phyloP scores from a whole-genome alignment of 2,329 filamentous ascomycete genomes.

The Alternaria metachromatica region DNA sequence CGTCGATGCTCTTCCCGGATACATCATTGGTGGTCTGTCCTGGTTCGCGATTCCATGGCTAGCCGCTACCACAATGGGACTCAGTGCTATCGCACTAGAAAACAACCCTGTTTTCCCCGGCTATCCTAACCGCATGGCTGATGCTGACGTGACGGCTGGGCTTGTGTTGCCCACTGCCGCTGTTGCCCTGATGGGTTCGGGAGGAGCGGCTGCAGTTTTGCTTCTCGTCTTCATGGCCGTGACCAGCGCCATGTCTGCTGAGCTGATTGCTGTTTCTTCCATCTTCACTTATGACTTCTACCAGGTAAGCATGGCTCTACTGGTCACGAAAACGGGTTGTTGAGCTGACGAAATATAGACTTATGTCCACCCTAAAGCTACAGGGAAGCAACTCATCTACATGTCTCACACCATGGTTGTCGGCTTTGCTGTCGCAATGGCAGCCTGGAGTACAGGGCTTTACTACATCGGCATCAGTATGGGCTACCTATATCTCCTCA shows the following conservation, averaged over 20 bases:
- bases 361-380: slow-evolving; percentile 80
- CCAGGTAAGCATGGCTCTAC: slow-evolving; percentile 59
- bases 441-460: slow-evolving; percentile 77
- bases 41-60: slow-evolving; percentile 97
- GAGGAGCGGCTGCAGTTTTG: slow-evolving; percentile 78
- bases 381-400: slow-evolving; percentile 77
- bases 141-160: slow-evolving; percentile 79
- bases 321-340: accelerated
- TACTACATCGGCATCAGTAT: slow-evolving; percentile 72
- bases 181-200: slow-evolving; percentile 80
- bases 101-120: slow-evolving; percentile 74
- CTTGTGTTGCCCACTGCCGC: slow-evolving; percentile 86
- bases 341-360: not conserved
- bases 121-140: slow-evolving; percentile 73
- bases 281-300: slow-evolving; percentile 91
- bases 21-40: slow-evolving; percentile 82
- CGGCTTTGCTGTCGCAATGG: slow-evolving; percentile 78
- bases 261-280: slow-evolving; percentile 85
- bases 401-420: slow-evolving; percentile 78
- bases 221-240: slow-evolving; percentile 91
- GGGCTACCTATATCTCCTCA: slow-evolving; percentile 88
- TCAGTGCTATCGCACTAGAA: slow-evolving; percentile 81
- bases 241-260: slow-evolving; percentile 80
- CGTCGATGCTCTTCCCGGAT: slow-evolving; percentile 84
- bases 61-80: slow-evolving; percentile 85